Evolutionary conservation across 306 rosid genomes (phyloP).

Genomic region (Inga oerstediana): DNA sequence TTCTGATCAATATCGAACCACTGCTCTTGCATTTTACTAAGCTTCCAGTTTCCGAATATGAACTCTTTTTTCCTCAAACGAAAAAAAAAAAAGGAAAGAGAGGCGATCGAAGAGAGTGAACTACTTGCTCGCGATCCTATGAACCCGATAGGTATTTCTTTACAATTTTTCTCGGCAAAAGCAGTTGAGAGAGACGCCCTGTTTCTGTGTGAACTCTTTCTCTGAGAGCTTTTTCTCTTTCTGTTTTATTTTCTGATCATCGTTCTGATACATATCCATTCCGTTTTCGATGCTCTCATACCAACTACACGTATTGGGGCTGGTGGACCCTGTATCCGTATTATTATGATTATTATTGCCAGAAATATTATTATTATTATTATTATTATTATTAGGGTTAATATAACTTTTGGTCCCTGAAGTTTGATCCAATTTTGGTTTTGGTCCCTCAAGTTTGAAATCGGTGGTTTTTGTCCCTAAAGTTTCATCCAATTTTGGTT

Average conservation of each 20-base stretch:
- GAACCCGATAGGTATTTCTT: background rate
- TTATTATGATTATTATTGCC: background rate
- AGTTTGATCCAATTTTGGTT: too few species aligned
- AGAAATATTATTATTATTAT: background rate
- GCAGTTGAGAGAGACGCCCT: background rate
- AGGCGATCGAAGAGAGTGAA: slow-evolving; percentile 26
- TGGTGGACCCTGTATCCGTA: background rate
- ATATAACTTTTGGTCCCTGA: too few species aligned
- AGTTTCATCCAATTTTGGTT: too few species aligned
- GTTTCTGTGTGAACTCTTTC: background rate
- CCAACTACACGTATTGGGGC: background rate
- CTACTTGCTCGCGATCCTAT: slow-evolving; percentile 9
- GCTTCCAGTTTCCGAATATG: slow-evolving; percentile 9
- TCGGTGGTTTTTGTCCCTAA: too few species aligned
- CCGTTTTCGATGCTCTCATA: background rate
- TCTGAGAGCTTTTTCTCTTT: background rate
- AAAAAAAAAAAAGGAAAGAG: background rate
- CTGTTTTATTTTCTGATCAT: background rate
- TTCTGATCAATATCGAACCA: slow-evolving; percentile 40
- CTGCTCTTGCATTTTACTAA: slow-evolving; percentile 49
- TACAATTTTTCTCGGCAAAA: background rate
- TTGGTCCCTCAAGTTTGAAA: too few species aligned
- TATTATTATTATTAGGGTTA: too few species aligned
- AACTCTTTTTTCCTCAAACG: background rate
- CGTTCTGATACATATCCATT: background rate